Evolutionary conservation across 2,329 filamentous ascomycete species (phyloP).

Genomic region (Fusarium virguliforme): DNA sequence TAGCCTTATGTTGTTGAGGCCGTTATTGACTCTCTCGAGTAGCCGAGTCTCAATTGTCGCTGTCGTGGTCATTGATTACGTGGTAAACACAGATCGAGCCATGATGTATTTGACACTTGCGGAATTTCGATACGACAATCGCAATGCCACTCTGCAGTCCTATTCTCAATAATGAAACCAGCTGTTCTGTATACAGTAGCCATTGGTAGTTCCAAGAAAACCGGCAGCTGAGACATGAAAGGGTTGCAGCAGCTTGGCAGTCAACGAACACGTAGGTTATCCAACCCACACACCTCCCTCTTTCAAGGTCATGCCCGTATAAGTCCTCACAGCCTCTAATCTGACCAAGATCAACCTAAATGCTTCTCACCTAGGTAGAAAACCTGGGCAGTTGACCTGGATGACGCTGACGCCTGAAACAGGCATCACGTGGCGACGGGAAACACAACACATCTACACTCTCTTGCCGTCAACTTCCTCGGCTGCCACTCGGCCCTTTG

Average conservation of each 20-base stretch:
- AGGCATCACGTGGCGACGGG: conserved; percentile 4
- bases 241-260: background rate
- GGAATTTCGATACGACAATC: background rate
- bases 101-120: background rate
- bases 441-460: background rate
- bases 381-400: background rate
- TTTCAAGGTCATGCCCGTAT: background rate
- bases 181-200: background rate
- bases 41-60: background rate
- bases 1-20: background rate
- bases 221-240: background rate
- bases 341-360: conserved; percentile 7
- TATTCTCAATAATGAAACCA: background rate
- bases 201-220: background rate
- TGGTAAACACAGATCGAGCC: background rate
- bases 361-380: background rate
- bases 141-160: background rate
- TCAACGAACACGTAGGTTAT: background rate
- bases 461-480: conserved; percentile 2
- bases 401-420: conserved; percentile 4
- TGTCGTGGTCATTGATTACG: conserved; percentile 1
- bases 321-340: conserved; percentile 1
- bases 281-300: background rate
- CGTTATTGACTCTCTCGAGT: background rate
- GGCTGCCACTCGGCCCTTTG: conserved; percentile 9